phyloP scores from a whole-genome alignment of 345 rosid species.

The Eucalyptus marginata region DNA sequence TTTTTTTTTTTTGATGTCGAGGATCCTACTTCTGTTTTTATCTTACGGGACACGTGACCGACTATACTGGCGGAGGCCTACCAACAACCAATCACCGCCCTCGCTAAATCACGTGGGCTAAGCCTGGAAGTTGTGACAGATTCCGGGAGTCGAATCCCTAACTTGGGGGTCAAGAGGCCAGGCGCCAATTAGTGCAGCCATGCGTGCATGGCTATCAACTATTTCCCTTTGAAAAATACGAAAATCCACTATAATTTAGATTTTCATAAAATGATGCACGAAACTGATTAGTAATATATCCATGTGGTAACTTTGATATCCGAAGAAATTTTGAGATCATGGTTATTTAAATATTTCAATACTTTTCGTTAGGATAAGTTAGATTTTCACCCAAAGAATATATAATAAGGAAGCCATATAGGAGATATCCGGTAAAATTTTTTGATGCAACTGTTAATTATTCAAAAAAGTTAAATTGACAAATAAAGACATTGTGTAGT shows the following conservation, averaged over 20 bases:
- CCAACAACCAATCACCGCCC: no score
- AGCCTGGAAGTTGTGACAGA: no score
- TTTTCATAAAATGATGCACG: neutral
- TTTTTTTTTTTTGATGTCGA: no score
- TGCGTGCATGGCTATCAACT: no score
- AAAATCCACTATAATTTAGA: neutral
- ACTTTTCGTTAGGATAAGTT: neutral
- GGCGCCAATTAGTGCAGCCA: no score
- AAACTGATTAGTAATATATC: neutral
- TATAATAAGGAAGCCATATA: neutral
- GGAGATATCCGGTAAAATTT: neutral
- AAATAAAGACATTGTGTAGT: neutral
- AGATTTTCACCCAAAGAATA: neutral
- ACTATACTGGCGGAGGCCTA: no score
- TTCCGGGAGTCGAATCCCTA: no score
- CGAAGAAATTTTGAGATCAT: neutral
- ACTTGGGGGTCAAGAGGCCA: no score
- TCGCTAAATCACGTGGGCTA: no score
- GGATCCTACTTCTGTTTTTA: no score
- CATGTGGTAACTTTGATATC: neutral
- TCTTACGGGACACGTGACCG: no score
- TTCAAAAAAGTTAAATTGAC: neutral
- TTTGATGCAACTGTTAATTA: fast-evolving
- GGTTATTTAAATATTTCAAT: neutral
- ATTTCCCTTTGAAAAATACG: neutral